These are phyloP conservation scores for Marasmius tenuissimus DNA, from an alignment of 1,284 basidiomycete species.

Conservation along the genomic window DNA sequence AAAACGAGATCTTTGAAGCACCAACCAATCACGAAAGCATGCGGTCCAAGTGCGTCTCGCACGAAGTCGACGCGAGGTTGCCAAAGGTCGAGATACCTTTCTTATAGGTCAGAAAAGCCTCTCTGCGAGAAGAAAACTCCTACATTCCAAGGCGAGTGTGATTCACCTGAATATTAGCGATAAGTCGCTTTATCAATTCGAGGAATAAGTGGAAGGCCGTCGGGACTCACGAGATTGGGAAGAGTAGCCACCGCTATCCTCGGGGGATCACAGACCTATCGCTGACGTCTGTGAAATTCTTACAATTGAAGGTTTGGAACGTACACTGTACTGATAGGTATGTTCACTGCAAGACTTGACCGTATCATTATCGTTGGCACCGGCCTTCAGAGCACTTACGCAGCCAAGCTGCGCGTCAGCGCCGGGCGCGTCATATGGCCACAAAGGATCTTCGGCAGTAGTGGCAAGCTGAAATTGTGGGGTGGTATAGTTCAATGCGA, in stretches of 20 bases:
- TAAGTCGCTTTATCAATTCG: neutral
- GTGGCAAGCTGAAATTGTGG: constrained; percentile 47
- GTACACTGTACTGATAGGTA: constrained; percentile 51
- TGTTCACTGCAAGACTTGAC: constrained; percentile 48
- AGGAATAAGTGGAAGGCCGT: neutral
- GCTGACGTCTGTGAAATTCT: neutral
- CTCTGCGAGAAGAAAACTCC: constrained; percentile 4
- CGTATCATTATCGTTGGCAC: constrained; percentile 37
- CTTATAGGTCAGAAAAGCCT: neutral
- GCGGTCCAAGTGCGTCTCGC: constrained; percentile 41
- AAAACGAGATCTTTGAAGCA: neutral
- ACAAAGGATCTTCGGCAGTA: constrained; percentile 49
- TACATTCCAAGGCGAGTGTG: constrained; percentile 49
- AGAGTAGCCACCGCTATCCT: constrained; percentile 45
- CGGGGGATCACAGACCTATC: constrained; percentile 44
- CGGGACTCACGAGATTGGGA: constrained; percentile 40
- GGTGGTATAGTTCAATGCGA: constrained; percentile 30
- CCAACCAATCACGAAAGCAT: constrained; percentile 46
- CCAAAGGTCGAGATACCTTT: constrained; percentile 51
- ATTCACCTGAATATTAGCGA: constrained; percentile 35
- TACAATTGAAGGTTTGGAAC: constrained; percentile 11
- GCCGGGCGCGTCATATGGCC: constrained; percentile 44
- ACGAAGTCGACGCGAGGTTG: constrained; percentile 48
- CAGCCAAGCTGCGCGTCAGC: constrained; percentile 44
- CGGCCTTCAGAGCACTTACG: constrained; percentile 44